These are phyloP conservation scores for Diaporthe australafricana DNA, from an alignment of 2,329 filamentous ascomycete species.

Conservation along the genomic window DNA sequence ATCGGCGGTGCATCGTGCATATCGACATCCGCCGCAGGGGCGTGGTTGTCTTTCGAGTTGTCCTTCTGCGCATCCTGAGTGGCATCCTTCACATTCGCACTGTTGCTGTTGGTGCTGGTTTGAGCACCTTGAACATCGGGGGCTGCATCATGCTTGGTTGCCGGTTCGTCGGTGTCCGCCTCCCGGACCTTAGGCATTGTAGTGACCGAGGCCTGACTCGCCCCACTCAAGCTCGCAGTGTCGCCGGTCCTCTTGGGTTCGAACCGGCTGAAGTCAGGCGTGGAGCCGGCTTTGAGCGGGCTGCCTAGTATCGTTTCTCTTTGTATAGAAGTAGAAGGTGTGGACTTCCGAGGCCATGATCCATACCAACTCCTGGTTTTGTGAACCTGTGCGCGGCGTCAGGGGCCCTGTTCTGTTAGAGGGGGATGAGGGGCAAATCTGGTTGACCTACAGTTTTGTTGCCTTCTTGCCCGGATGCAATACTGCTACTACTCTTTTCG, in stretches of 20 bases:
- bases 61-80: background rate
- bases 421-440: background rate
- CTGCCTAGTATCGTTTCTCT: slow-evolving; percentile 71
- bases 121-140: background rate
- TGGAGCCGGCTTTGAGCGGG: slow-evolving; percentile 58
- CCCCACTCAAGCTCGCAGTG: slow-evolving; percentile 45
- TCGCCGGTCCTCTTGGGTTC: slow-evolving; percentile 54
- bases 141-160: slow-evolving; percentile 2
- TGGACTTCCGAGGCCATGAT: slow-evolving; percentile 70
- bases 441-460: slow-evolving; percentile 26
- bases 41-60: background rate
- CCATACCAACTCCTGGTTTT: slow-evolving; percentile 73
- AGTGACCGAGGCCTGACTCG: slow-evolving; percentile 44
- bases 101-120: background rate
- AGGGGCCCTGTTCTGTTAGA: background rate
- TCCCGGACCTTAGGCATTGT: slow-evolving; percentile 48
- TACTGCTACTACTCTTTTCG: slow-evolving; percentile 23
- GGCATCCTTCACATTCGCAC: background rate
- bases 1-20: slow-evolving; percentile 26
- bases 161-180: slow-evolving; percentile 34
- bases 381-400: slow-evolving; percentile 53
- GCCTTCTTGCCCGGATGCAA: slow-evolving; percentile 6
- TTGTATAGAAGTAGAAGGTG: slow-evolving; percentile 69
- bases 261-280: slow-evolving; percentile 63
- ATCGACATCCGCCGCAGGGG: background rate